Base-by-base conservation (phyloP, 2,329 filamentous ascomycete species). In the Ceratocystis ficicola region DNA sequence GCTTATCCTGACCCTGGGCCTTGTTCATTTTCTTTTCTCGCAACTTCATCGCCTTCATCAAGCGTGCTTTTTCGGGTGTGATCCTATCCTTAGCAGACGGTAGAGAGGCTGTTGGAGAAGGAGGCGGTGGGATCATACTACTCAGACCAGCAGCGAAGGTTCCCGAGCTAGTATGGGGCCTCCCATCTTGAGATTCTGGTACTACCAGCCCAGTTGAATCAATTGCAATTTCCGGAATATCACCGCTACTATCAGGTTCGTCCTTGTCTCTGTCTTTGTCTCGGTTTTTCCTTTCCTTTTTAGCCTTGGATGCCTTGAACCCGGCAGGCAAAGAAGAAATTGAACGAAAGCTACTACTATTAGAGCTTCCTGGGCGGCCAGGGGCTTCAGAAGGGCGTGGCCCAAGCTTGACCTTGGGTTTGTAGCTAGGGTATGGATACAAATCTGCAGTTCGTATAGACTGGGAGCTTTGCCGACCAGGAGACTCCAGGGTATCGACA, bases 1-100 rank as follows among this genome's bases (percentile, higher is more conserved):
- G 10, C 32, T 44, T 64, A 22, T 63, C 59, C 7, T 55, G 30
- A 36, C 6, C 59, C 15, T 57, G 46, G 10, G 59, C 66, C 52
- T 68, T 57, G 41, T 50, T 63, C 63, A 65, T 68, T 74, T 90
- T 91, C 76, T 88, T 90, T 75, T 95, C 94, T 64, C 93, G 83
- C 70, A 96, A 76, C 75, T 96, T 89, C 77, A 96, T 82, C 6
- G 94, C 94, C 77, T 95, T 96, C 89, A 96, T 92, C 69, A 99
- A 79, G 65, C 94, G 83, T 68, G 89, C 85, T 77, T 95, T 97
- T 74, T 99, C 94, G 0, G 90, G 89, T 1, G 90, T 90, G 71
- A 95, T 87, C 74, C 79, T 71, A 74, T 76, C 75, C 70, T 77
- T 77, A 5, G 72, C 36, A 76, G 73, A 41, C 74, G 69, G 46